phyloP scores from a whole-genome alignment of 345 rosid genomes.

The Aquilaria sinensis region DNA sequence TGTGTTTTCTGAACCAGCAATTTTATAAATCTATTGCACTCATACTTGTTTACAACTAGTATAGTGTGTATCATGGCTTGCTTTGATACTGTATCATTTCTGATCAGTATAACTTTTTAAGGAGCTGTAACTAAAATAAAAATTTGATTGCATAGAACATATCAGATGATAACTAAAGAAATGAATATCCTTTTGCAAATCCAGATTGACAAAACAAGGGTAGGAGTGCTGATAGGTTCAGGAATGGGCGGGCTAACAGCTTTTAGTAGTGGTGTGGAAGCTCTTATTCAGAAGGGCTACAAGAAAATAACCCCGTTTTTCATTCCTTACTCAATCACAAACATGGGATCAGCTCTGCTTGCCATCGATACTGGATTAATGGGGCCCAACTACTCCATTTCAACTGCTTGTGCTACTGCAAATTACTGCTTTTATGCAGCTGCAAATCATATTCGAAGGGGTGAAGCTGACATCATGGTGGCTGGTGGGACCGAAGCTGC shows the following conservation, averaged over 20 bases:
- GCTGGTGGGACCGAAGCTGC: constrained; percentile 70
- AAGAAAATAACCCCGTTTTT: constrained; percentile 60
- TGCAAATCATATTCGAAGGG: constrained; percentile 60
- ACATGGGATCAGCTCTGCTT: constrained; percentile 59
- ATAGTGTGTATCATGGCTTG: too few relatives aligned
- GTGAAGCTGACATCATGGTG: constrained; percentile 59
- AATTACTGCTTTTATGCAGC: constrained; percentile 55
- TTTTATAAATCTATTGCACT: too few relatives aligned
- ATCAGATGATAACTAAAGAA: constrained; percentile 1
- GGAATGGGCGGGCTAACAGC: constrained; percentile 65
- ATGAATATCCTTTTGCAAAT: neutral
- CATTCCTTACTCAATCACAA: constrained; percentile 56
- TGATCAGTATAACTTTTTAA: too few relatives aligned
- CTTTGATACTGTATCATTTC: too few relatives aligned
- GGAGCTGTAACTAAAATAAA: too few relatives aligned
- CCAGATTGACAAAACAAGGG: constrained; percentile 54
- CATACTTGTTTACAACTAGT: too few relatives aligned
- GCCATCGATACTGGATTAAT: constrained; percentile 62
- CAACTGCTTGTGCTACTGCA: constrained; percentile 62
- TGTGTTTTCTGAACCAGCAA: too few relatives aligned
- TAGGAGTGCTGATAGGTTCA: constrained; percentile 64
- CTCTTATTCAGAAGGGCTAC: constrained; percentile 44
- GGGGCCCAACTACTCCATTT: constrained; percentile 70
- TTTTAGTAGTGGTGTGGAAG: constrained; percentile 44
- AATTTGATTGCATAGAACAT: neutral